Conservation (phyloP, 306 rosid species). For the Mimosa bimucronata region DNA sequence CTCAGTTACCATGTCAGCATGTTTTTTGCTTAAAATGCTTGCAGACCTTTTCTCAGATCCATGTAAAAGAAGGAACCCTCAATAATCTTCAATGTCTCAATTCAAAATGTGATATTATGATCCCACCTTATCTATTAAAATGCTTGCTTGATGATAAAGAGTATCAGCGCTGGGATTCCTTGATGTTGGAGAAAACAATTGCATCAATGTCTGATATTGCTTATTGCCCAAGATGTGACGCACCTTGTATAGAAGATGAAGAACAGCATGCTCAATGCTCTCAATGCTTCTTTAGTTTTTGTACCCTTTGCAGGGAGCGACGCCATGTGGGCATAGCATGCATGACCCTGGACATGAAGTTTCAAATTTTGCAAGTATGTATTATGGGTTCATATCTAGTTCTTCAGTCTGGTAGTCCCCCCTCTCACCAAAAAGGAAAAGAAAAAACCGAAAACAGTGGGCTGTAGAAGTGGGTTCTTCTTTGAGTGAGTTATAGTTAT, state of each 20-base stretch:
- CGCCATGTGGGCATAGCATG: constrained; percentile 87
- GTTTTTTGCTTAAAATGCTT: constrained; percentile 86
- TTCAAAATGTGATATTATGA: constrained; percentile 65
- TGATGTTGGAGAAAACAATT: constrained; percentile 69
- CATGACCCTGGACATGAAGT: constrained; percentile 75
- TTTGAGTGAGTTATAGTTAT: constrained; percentile 23
- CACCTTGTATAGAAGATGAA: constrained; percentile 86
- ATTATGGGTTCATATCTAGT: constrained; percentile 12
- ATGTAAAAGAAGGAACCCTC: constrained; percentile 83
- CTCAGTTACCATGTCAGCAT: constrained; percentile 76
- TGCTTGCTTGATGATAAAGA: constrained; percentile 66
- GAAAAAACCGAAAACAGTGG: too few relatives aligned
- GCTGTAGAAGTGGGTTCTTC: background rate
- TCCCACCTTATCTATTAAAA: constrained; percentile 79
- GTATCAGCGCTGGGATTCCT: constrained; percentile 84
- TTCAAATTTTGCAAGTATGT: constrained; percentile 69
- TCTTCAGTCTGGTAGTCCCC: background rate
- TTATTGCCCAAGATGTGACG: constrained; percentile 89
- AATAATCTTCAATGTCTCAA: constrained; percentile 74
- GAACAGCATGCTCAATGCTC: constrained; percentile 88
- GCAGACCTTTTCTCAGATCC: constrained; percentile 73
- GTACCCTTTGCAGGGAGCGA: constrained; percentile 81
- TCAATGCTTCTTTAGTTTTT: constrained; percentile 81
- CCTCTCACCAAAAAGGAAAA: too few relatives aligned
- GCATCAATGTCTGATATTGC: constrained; percentile 82